Conservation (phyloP, 2,329 filamentous ascomycete genomes). For the Cucurbitaria berberidis region DNA sequence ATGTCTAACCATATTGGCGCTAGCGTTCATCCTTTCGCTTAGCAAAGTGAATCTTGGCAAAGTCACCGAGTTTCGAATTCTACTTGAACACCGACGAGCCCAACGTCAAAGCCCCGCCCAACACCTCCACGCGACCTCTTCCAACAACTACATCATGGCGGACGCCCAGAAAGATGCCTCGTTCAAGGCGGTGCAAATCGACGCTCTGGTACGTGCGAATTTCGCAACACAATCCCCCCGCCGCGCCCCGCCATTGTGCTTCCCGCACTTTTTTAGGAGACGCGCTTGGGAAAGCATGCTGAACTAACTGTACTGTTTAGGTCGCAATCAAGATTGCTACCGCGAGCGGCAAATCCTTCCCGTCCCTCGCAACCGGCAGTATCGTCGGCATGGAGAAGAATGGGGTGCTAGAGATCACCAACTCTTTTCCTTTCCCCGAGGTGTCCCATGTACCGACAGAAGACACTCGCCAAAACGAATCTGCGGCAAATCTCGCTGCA, state of each 20-base stretch:
- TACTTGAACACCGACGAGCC: constrained; percentile 23
- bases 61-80: constrained; percentile 21
- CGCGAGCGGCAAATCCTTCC: constrained; percentile 87
- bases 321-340: constrained; percentile 98
- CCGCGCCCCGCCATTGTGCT: constrained; percentile 37
- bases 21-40: constrained; percentile 22
- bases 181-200: constrained; percentile 88
- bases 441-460: constrained; percentile 70
- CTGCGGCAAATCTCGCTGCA: constrained; percentile 68
- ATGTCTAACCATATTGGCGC: constrained; percentile 3
- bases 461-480: constrained; percentile 36
- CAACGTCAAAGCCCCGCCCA: constrained; percentile 24
- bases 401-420: constrained; percentile 85
- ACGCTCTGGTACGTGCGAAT: constrained; percentile 77
- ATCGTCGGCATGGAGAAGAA: constrained; percentile 92
- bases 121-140: constrained; percentile 11
- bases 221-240: constrained; percentile 39
- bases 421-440: constrained; percentile 91
- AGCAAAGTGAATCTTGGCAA: constrained; percentile 28
- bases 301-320: constrained; percentile 55
- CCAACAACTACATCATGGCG: constrained; percentile 41
- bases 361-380: constrained; percentile 85
- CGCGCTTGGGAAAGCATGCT: background rate
- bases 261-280: constrained; percentile 4
- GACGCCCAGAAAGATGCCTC: constrained; percentile 54